Evolutionary conservation across 192 early-diverging fungal species (phyloP), one percentile per base, ranked within the genome.

Genomic region (Umbelopsis sp.): DNA sequence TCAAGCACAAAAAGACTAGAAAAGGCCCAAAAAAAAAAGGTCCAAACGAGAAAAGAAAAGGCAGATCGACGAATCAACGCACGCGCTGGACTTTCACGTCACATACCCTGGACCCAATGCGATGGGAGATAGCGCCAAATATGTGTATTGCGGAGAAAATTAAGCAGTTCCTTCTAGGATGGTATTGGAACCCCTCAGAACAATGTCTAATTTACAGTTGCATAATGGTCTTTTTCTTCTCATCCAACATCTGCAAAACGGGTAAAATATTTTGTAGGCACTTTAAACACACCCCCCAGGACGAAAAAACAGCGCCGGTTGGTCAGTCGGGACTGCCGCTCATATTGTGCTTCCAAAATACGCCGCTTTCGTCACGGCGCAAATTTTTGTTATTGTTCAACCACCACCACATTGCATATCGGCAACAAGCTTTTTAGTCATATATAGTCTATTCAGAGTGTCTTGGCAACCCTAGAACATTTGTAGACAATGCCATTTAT

Each of bases 111-210:
- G 55, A 61, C 55, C 55, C 55, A 61, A 25, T 35, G 55, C 27
- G 55, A 35, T 61, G 55, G 55, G 33, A 61, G 55, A 61, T 35
- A 61, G 30, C 55, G 55, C 55, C 55, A 27, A 61, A 61, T 61
- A 27, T 61, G 55, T 61, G 55, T 61, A 61, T 61, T 61, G 55
- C 55, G 55, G 55, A 61, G 55, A 61, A 61, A 61, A 22, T 52
- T 25, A 52, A 25, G 25, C 12, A 61, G 13, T 4, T 41, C 37
- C 55, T 41, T 41, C 37, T 41, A 41, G 37, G 37, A 41, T 10
- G 7, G 37, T 41, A 41, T 41, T 41, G 5, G 37, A 41, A 41
- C 37, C 37, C 37, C 37, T 41, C 37, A 41, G 37, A 41, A 41
- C 37, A 41, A 41, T 10, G 37, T 41, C 37, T 41, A 41, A 41